Conservation (phyloP, 2,329 filamentous ascomycete species). For the Aureobasidium sp. region DNA sequence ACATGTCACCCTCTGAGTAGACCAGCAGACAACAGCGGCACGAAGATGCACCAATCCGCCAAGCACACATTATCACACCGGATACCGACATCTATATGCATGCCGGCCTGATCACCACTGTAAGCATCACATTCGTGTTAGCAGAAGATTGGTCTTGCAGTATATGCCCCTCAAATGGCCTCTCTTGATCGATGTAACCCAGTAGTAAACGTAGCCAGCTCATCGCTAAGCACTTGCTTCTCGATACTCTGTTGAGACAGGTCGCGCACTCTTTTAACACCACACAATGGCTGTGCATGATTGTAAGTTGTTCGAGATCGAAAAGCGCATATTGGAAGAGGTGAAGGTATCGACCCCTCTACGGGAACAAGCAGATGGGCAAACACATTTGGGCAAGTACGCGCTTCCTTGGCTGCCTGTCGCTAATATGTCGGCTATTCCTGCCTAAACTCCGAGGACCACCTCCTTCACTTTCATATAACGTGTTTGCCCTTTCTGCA, state of each 20-base stretch:
- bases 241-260: background rate
- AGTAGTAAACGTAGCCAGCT: no score
- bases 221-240: background rate
- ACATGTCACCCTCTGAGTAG: conserved; percentile 22
- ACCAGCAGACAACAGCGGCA: background rate
- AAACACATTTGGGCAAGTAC: conserved; percentile 2
- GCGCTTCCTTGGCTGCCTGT: background rate
- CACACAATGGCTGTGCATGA: background rate
- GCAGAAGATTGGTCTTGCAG: no score
- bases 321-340: background rate
- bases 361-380: background rate
- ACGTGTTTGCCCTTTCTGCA: background rate
- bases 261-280: background rate
- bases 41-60: background rate
- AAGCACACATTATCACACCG: conserved; percentile 1
- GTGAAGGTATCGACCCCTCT: background rate
- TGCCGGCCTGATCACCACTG: background rate
- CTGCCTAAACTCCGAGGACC: background rate
- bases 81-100: background rate
- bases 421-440: background rate
- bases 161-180: background rate
- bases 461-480: background rate
- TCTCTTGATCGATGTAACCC: no score
- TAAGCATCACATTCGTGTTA: background rate
- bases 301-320: background rate